phyloP scores from a whole-genome alignment of 192 early-diverging fungal species.

The Backusella sp. region DNA sequence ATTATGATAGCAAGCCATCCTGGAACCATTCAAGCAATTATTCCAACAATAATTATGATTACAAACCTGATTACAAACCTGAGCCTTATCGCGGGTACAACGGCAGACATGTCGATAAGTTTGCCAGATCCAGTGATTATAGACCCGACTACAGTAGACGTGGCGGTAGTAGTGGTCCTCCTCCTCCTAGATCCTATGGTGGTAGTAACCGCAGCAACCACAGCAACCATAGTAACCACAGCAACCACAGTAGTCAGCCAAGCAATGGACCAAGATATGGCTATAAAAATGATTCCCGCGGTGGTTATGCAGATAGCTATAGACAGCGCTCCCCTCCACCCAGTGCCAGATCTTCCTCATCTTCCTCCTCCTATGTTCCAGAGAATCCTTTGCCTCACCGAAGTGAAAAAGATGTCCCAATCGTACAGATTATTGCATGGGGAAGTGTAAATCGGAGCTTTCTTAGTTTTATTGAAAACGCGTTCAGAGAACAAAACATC shows the following conservation, averaged over 20 bases:
- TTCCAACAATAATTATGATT: not conserved
- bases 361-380: not conserved
- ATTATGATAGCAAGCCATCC: not conserved
- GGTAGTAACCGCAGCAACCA: not conserved
- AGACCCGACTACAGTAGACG: conserved; percentile 1
- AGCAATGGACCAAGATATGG: not conserved
- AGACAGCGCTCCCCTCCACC: not conserved
- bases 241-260: not conserved
- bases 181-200: not conserved
- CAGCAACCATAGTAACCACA: too few species aligned
- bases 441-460: not conserved
- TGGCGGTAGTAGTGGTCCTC: too few species aligned
- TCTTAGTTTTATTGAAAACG: conserved; percentile 2
- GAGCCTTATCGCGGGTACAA: not conserved
- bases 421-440: conserved; percentile 11
- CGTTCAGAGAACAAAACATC: not conserved
- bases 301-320: not conserved
- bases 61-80: conserved; percentile 6
- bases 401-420: conserved; percentile 9
- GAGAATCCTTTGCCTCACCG: not conserved
- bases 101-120: not conserved
- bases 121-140: conserved; percentile 4
- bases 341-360: not conserved
- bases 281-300: not conserved
- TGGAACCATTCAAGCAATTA: not conserved